A percentile compares a stretch with the other conserved stretches of the same genome.
Conservation (phyloP, 805 yeast genomes). For the Lachancea dasiensis region DNA sequence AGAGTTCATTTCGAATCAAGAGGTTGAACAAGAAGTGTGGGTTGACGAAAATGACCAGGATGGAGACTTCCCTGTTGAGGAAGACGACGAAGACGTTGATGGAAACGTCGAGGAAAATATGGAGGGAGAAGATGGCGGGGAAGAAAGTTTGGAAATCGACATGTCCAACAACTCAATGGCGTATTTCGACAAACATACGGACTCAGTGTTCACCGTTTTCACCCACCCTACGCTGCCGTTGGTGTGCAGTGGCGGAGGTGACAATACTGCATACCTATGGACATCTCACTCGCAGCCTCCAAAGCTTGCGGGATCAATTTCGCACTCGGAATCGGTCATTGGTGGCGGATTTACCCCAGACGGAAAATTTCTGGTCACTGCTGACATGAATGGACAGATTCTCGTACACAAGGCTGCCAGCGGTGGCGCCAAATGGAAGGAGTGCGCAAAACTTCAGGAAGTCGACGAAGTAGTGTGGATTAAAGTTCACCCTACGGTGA, state of each 20-base stretch:
- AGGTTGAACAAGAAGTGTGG: constrained; percentile 32
- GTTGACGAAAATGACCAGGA: constrained; percentile 24
- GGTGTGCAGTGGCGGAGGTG: constrained; percentile 95
- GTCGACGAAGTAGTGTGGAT: constrained; percentile 90
- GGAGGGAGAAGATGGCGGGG: constrained; percentile 29
- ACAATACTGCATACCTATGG: constrained; percentile 85
- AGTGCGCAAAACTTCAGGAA: constrained; percentile 67
- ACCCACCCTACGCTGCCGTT: constrained; percentile 80
- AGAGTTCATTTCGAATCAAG: constrained; percentile 37
- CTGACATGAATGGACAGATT: constrained; percentile 90
- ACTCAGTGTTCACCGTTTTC: constrained; percentile 77
- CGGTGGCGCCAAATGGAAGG: constrained; percentile 80
- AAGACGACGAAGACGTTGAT: constrained; percentile 30
- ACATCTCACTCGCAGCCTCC: constrained; percentile 86
- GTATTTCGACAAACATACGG: constrained; percentile 85
- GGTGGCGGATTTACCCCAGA: constrained; percentile 78
- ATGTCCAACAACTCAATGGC: constrained; percentile 83
- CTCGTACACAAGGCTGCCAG: constrained; percentile 64
- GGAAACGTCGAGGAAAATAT: constrained; percentile 36
- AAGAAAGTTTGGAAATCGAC: constrained; percentile 67
- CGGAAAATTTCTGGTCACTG: constrained; percentile 78
- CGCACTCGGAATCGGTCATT: constrained; percentile 81
- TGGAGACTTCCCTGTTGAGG: constrained; percentile 28
- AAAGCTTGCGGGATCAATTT: constrained; percentile 64
- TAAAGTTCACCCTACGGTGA: constrained; percentile 67